A percentile compares a stretch with the other conserved stretches of the same genome.
These are phyloP conservation scores for Tritrichomonas musculus DNA, from an alignment of 208 protist genomes.

Conservation along the genomic window DNA sequence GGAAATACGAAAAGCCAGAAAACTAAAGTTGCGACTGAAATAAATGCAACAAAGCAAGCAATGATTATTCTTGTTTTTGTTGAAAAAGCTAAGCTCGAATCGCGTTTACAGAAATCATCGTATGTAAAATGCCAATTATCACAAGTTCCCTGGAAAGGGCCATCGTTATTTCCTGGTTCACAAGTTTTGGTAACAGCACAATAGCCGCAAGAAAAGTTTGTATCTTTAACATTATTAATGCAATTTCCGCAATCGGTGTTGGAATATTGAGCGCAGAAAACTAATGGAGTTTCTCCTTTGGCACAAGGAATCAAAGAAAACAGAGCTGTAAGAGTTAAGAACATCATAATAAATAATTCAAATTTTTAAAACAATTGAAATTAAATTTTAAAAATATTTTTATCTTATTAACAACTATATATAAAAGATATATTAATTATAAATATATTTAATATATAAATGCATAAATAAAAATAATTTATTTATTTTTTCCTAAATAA, in stretches of 20 bases:
- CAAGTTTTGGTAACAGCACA: not conserved
- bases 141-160: not conserved
- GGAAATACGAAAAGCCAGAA: not conserved
- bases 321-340: no score
- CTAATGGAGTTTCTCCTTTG: no score
- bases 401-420: no score
- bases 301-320: no score
- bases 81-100: not conserved
- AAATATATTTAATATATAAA: no score
- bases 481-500: no score
- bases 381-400: no score
- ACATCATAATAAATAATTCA: no score
- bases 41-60: not conserved
- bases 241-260: not conserved
- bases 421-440: no score
- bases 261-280: not conserved
- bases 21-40: not conserved
- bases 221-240: not conserved
- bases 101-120: not conserved
- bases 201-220: not conserved
- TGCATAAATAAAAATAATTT: no score
- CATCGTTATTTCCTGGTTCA: not conserved
- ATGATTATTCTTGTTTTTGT: not conserved
- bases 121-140: not conserved
- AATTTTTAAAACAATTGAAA: no score